Percentiles rank a stretch among this genome's conserved stretches.
Conservation (phyloP, 1,284 basidiomycete species). For the Pseudozyma thailandica region DNA sequence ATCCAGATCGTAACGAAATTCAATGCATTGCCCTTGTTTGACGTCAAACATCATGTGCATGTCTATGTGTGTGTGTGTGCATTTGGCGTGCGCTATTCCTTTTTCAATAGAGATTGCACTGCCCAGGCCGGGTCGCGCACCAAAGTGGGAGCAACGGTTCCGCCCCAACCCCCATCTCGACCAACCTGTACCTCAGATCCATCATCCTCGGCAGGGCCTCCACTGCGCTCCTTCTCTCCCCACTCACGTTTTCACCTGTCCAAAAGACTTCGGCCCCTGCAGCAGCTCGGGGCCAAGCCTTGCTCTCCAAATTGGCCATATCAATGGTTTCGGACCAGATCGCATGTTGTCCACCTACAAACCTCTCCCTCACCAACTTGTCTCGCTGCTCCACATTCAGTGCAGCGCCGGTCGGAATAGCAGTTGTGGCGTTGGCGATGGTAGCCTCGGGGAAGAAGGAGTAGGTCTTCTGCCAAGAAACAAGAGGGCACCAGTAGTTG, state of each 20-base stretch:
- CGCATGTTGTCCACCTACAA: slow-evolving; percentile 78
- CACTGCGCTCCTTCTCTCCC: slow-evolving; percentile 70
- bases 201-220: slow-evolving; percentile 81
- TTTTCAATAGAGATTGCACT: slow-evolving; percentile 61
- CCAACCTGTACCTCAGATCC: slow-evolving; percentile 75
- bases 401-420: background rate
- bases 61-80: background rate
- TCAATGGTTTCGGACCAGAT: slow-evolving; percentile 83
- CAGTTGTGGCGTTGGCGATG: slow-evolving; percentile 41
- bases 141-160: slow-evolving; percentile 81
- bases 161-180: slow-evolving; percentile 76
- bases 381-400: background rate
- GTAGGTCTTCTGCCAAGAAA: slow-evolving; percentile 71
- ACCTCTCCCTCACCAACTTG: slow-evolving; percentile 66
- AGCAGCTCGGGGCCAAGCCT: slow-evolving; percentile 81
- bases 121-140: slow-evolving; percentile 72
- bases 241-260: slow-evolving; percentile 73
- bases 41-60: no score
- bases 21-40: no score
- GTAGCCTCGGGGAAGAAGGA: slow-evolving; percentile 75
- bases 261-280: slow-evolving; percentile 83
- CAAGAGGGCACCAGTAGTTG: slow-evolving; percentile 71
- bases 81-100: no score
- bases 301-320: slow-evolving; percentile 77
- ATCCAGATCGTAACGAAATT: no score